Base-by-base conservation (phyloP, 2,329 filamentous ascomycete genomes). In the Stachybotrys chlorohalonatus region DNA sequence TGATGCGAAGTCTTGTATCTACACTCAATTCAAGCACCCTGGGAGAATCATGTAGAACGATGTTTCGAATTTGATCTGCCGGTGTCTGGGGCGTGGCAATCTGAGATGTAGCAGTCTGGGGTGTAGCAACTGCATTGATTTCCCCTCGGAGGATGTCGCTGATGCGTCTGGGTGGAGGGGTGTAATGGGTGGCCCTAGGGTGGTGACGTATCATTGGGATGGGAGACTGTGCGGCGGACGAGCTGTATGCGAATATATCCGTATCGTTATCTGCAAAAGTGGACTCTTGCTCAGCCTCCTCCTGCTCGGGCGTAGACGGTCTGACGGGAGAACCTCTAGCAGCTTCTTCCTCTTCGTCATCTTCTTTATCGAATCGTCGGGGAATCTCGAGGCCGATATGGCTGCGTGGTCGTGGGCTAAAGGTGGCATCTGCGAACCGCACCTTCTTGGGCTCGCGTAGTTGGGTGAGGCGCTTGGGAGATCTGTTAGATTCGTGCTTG, bases 371-470 rank as follows among this genome's bases (percentile, higher is more conserved):
- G 47, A 55, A 47, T 1, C 53, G 53, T 50, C 56, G 63, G 2
- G 60, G 64, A 6, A 66, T 53, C 39, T 68, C 62, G 11, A 65
- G 53, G 17, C 65, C 66, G 31, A 59, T 16, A 36, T 63, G 66
- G 3, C 60, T 63, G 47, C 64, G 62, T 46, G 57, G 63, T 48
- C 53, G 64, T 15, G 65, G 65, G 32, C 59, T 63, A 3, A 60
- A 46, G 1, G 63, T 68, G 16, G 55, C 59, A 11, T 68, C 65
- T 7, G 59, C 62, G 53, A 69, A 69, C 15, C 66, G 65, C 16
- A 69, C 67, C 45, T 54, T 53, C 54, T 65, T 68, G 30, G 64
- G 64, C 30, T 60, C 55, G 17, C 60, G 60, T 16, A 50, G 57
- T 56, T 60, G 59, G 17, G 57, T 55, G 36, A 65, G 59, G 31